phyloP scores from a whole-genome alignment of 176 grass and related monocot species.

The Cenchrus purpureus region DNA sequence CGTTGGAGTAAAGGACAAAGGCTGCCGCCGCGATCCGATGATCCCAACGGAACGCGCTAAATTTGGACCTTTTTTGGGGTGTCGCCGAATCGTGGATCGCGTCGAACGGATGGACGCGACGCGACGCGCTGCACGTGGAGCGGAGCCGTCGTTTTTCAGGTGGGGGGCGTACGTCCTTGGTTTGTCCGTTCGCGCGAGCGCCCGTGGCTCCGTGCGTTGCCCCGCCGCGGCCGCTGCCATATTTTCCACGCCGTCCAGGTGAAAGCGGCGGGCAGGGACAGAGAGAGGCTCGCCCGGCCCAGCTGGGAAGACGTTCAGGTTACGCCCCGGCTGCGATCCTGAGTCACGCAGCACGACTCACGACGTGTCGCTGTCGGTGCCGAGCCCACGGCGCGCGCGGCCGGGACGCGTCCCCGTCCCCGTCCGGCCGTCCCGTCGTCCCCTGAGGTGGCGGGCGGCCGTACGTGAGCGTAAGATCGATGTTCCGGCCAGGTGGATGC shows the following conservation, averaged over 20 bases:
- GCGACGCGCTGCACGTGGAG: background rate
- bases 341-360: no score
- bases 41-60: background rate
- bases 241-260: conserved; percentile 9
- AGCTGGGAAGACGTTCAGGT: background rate
- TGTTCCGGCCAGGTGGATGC: background rate
- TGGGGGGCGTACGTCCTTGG: background rate
- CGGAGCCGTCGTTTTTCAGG: background rate
- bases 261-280: background rate
- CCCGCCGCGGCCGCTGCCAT: background rate
- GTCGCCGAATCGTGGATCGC: background rate
- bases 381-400: background rate
- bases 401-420: background rate
- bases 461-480: background rate
- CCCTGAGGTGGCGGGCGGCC: background rate
- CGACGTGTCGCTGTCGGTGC: conserved; percentile 5
- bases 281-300: background rate
- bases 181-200: conserved; percentile 7
- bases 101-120: background rate
- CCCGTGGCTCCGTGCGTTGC: no score
- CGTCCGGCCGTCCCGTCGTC: no score
- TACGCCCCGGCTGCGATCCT: background rate
- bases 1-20: background rate
- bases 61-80: background rate
- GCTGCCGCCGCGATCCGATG: background rate